phyloP scores from a whole-genome alignment of 2,329 filamentous ascomycete genomes.

The Phialophora macrospora region DNA sequence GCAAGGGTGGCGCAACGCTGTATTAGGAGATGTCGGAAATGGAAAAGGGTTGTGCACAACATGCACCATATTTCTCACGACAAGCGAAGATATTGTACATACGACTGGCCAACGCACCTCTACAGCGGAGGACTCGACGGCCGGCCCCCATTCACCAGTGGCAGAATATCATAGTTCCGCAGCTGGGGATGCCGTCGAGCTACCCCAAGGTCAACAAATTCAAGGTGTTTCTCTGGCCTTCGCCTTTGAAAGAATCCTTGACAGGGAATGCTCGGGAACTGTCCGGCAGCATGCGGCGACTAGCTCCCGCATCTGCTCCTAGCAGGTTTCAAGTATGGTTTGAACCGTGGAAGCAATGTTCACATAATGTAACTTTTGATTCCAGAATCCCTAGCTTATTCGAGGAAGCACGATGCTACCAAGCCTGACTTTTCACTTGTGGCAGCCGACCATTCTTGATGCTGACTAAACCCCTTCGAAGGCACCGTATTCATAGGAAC shows the following conservation, averaged over 20 bases:
- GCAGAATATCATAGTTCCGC: neutral
- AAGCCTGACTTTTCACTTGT: neutral
- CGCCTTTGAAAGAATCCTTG: no score
- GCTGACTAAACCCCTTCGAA: neutral
- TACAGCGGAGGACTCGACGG: neutral
- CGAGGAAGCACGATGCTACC: neutral
- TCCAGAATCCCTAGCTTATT: neutral
- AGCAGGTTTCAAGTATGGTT: neutral
- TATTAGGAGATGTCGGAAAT: conserved; percentile 21
- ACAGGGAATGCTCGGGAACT: no score
- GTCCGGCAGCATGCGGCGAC: no score
- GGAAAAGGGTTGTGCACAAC: conserved; percentile 4
- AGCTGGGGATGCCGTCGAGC: neutral
- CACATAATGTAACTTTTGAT: neutral
- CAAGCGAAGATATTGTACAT: conserved; percentile 23
- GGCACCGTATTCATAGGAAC: neutral
- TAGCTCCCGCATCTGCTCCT: neutral
- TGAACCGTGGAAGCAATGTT: neutral
- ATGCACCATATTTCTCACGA: neutral
- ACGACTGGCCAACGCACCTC: neutral
- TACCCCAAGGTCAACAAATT: neutral
- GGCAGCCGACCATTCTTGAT: neutral
- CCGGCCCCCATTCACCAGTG: neutral
- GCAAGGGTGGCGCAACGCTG: conserved; percentile 33
- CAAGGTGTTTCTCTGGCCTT: neutral